Percentiles rank a stretch among this genome's conserved stretches.
Conservation (phyloP, 1,139 yeast species). For the Suhomyces terraborum region DNA sequence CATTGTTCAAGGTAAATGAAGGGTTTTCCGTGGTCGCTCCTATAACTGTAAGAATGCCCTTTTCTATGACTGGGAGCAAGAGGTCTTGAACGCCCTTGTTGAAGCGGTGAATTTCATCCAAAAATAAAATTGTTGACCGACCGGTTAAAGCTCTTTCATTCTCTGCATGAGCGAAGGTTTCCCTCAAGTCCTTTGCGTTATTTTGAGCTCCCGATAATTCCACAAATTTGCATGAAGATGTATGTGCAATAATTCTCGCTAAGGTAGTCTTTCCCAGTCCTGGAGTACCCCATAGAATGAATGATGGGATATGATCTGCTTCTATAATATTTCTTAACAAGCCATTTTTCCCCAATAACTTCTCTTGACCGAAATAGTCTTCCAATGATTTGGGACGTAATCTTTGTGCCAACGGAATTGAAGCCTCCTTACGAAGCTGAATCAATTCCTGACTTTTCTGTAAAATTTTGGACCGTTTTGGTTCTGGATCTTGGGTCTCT, state of each 20-base stretch:
- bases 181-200: slow-evolving; percentile 68
- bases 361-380: slow-evolving; percentile 86
- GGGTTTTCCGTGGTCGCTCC: slow-evolving; percentile 99
- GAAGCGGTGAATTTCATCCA: slow-evolving; percentile 93
- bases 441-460: slow-evolving; percentile 15
- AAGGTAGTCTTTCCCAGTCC: slow-evolving; percentile 93
- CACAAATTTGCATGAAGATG: slow-evolving; percentile 59
- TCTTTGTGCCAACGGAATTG: slow-evolving; percentile 82
- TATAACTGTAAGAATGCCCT: slow-evolving; percentile 64
- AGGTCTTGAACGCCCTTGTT: slow-evolving; percentile 90
- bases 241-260: slow-evolving; percentile 59
- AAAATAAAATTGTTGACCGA: slow-evolving; percentile 72
- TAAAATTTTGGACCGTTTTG: slow-evolving; percentile 8
- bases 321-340: slow-evolving; percentile 68
- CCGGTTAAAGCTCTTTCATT: slow-evolving; percentile 68
- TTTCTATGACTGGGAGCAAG: slow-evolving; percentile 71
- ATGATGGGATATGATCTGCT: slow-evolving; percentile 69
- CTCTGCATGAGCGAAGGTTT: slow-evolving; percentile 71
- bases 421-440: slow-evolving; percentile 48
- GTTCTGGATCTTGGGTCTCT: neutral
- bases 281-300: slow-evolving; percentile 94
- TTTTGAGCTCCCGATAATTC: slow-evolving; percentile 88
- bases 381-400: slow-evolving; percentile 72
- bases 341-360: slow-evolving; percentile 75
- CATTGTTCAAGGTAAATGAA: slow-evolving; percentile 85